Evolutionary conservation across 2,329 filamentous ascomycete genomes (phyloP), one percentile per base, ranked within the genome.

Genomic region (Leptosphaerulina australis): DNA sequence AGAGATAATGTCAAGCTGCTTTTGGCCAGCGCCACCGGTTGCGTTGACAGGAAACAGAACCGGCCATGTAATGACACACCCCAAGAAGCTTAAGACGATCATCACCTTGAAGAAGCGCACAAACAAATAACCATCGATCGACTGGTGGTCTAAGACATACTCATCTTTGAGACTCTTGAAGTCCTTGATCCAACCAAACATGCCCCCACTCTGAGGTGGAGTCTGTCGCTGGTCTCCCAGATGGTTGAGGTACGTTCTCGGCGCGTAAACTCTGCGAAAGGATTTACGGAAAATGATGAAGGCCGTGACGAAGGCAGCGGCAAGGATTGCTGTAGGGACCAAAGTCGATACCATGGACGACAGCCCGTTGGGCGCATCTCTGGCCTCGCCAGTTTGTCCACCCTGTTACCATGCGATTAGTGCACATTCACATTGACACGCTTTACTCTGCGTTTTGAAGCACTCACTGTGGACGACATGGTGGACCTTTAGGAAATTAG

Each of bases 151-250:
- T 36, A 80, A 70, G 17, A 80, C 72, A 51, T 76, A 77, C 26
- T 66, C 66, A 59, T 79, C 77, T 22, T 72, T 64, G 34, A 79
- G 74, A 60, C 57, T 62, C 18, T 70, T 66, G 56, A 77, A 78
- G 46, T 77, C 73, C 5, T 67, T 71, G 41, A 84, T 75, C 82
- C 82, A 85, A 56, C 80, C 79, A 38, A 83, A 67, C 50, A 81
- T 71, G 31, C 79, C 77, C 10, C 46, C 49, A 18, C 69, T 68
- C 14, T 65, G 71, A 4, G 77, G 70, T 15, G 81, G 81, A 37
- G 75, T 81, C 57, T 74, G 74, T 53, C 81, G 74, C 59, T 72
- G 60, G 18, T 67, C 55, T 24, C 72, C 71, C 44, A 79, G 55
- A 39, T 71, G 76, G 44, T 75, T 66, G 25, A 79, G 62, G 58